phyloP scores from a whole-genome alignment of 2,329 filamentous ascomycete species.

The Trichoderma hamatum region DNA sequence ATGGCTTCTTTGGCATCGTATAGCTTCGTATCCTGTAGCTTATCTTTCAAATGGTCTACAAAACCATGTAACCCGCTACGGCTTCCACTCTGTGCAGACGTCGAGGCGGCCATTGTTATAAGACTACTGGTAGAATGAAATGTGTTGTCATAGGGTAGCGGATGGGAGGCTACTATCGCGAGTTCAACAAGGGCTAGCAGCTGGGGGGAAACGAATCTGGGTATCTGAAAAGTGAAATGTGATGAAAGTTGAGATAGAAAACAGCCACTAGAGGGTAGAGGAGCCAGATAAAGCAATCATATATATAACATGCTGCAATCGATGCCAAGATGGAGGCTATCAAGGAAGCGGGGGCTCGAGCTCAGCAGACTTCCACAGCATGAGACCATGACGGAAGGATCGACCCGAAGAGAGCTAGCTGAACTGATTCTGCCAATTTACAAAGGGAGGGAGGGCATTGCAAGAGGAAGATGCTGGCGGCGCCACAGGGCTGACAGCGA shows the following conservation, averaged over 20 bases:
- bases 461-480: constrained; percentile 15
- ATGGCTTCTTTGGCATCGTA: constrained; percentile 61
- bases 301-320: background rate
- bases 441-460: background rate
- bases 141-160: background rate
- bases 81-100: constrained; percentile 26
- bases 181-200: background rate
- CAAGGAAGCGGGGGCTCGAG: constrained; percentile 20
- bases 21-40: constrained; percentile 56
- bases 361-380: constrained; percentile 11
- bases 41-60: constrained; percentile 57
- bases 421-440: background rate
- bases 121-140: background rate
- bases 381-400: constrained; percentile 25
- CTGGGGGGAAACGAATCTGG: background rate
- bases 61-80: constrained; percentile 41
- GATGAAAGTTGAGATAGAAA: background rate
- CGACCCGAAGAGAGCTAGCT: constrained; percentile 22
- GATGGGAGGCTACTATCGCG: background rate
- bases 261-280: background rate
- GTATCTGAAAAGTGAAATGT: background rate
- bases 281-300: background rate
- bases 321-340: constrained; percentile 35
- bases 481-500: constrained; percentile 19
- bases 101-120: constrained; percentile 6